Conservation (phyloP, 306 rosid species). For the Rosa persica region DNA sequence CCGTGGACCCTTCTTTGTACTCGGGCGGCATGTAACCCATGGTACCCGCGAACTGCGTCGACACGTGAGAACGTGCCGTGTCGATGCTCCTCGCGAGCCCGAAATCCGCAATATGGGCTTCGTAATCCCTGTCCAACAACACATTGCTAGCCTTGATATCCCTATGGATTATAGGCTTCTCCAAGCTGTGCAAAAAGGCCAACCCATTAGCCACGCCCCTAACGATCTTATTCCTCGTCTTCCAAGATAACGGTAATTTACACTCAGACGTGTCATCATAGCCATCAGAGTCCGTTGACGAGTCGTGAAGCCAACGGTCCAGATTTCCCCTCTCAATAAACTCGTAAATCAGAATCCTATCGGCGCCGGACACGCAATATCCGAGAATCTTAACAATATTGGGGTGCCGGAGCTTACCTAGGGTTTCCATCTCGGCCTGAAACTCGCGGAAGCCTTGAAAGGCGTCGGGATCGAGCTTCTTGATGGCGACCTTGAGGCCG, state of each 20-base stretch:
- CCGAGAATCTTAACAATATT: constrained; percentile 80
- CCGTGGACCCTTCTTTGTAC: constrained; percentile 57
- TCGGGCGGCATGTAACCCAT: constrained; percentile 99
- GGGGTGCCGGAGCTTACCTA: constrained; percentile 60
- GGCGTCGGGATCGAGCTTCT: constrained; percentile 78
- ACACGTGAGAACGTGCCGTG: constrained; percentile 54
- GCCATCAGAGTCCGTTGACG: constrained; percentile 20
- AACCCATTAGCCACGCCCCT: constrained; percentile 75
- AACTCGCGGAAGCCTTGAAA: constrained; percentile 96
- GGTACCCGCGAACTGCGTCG: constrained; percentile 83
- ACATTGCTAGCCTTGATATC: constrained; percentile 86
- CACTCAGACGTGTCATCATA: not conserved
- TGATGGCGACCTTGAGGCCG: constrained; percentile 74
- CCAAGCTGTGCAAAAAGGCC: constrained; percentile 53
- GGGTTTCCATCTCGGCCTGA: constrained; percentile 90
- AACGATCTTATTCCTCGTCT: constrained; percentile 47
- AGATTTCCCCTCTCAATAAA: constrained; percentile 67
- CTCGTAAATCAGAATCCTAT: constrained; percentile 76
- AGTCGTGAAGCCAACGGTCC: constrained; percentile 73
- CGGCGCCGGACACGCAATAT: constrained; percentile 65
- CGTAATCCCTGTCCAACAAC: constrained; percentile 51
- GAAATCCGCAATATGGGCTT: constrained; percentile 88
- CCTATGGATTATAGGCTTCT: constrained; percentile 73
- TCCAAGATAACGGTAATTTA: constrained; percentile 58
- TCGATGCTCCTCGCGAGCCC: constrained; percentile 81